A percentile compares a stretch with the other conserved stretches of the same genome.
Conservation (phyloP, 2,329 filamentous ascomycete genomes). For the Aspergillus novoparasiticus region DNA sequence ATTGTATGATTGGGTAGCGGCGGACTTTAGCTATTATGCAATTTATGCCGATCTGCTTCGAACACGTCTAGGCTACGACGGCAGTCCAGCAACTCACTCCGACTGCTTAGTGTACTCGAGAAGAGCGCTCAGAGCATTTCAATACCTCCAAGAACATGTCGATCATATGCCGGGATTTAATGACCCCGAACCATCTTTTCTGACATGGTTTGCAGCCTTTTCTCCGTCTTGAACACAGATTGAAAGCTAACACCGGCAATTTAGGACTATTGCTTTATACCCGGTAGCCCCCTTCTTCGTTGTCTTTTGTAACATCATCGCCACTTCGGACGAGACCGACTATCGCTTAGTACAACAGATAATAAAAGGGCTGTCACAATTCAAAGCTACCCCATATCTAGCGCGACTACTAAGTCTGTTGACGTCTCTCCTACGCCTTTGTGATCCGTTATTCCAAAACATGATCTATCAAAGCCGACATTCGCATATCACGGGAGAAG, state of each 20-base stretch:
- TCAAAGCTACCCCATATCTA: slow-evolving; percentile 21
- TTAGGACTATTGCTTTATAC: slow-evolving; percentile 16
- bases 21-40: slow-evolving; percentile 28
- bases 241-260: background rate
- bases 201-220: slow-evolving; percentile 21
- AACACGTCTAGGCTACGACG: slow-evolving; percentile 22
- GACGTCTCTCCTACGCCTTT: slow-evolving; percentile 12
- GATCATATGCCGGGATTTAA: slow-evolving; percentile 12
- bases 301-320: slow-evolving; percentile 29
- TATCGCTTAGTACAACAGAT: slow-evolving; percentile 23
- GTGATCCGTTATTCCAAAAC: slow-evolving; percentile 9
- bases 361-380: slow-evolving; percentile 19
- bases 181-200: slow-evolving; percentile 18
- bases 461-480: background rate
- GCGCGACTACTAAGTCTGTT: slow-evolving; percentile 20
- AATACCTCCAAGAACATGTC: slow-evolving; percentile 15
- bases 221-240: rapidly evolving
- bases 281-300: slow-evolving; percentile 28
- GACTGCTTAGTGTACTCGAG: slow-evolving; percentile 28
- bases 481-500: background rate
- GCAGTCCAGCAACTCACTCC: slow-evolving; percentile 23
- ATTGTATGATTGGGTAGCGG: slow-evolving; percentile 22
- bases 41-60: slow-evolving; percentile 31
- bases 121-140: slow-evolving; percentile 16
- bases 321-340: slow-evolving; percentile 21